Evolutionary conservation across 176 grass and related monocot species (phyloP).

Genomic region (Triticum urartu): DNA sequence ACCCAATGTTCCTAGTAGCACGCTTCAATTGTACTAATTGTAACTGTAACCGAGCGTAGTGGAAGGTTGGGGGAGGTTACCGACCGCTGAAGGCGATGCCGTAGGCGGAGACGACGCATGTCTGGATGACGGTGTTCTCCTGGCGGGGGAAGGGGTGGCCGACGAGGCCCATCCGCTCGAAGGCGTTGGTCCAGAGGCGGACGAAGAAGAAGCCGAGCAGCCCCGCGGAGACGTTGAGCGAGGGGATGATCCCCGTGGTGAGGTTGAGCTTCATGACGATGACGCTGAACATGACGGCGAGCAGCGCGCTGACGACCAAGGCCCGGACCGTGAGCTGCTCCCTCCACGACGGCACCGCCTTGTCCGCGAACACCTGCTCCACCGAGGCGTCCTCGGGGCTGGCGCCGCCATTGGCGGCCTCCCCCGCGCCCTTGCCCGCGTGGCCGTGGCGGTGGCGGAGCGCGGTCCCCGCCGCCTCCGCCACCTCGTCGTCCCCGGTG

Average conservation of each 20-base stretch:
- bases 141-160: conserved; percentile 65
- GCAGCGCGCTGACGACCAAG: conserved; percentile 59
- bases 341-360: conserved; percentile 63
- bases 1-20: neutral
- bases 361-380: conserved; percentile 62
- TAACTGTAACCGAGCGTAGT: neutral
- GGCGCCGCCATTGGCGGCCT: neutral
- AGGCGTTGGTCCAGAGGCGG: conserved; percentile 53
- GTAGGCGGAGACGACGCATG: conserved; percentile 74
- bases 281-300: conserved; percentile 77
- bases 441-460: conserved; percentile 55
- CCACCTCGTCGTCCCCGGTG: conserved; percentile 26
- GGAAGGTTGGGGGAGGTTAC: conserved; percentile 21
- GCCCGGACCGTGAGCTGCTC: conserved; percentile 79
- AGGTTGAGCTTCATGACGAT: conserved; percentile 99
- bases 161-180: conserved; percentile 54
- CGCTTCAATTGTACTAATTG: neutral
- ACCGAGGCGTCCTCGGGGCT: conserved; percentile 32
- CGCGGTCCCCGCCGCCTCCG: conserved; percentile 25
- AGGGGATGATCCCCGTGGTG: conserved; percentile 92
- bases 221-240: conserved; percentile 88
- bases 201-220: conserved; percentile 96
- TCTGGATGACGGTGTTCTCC: conserved; percentile 96
- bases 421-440: conserved; percentile 3
- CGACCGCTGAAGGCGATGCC: conserved; percentile 93